These are phyloP conservation scores for Blakeslea trispora DNA, from an alignment of 371 early-diverging fungal species.

Conservation along the genomic window DNA sequence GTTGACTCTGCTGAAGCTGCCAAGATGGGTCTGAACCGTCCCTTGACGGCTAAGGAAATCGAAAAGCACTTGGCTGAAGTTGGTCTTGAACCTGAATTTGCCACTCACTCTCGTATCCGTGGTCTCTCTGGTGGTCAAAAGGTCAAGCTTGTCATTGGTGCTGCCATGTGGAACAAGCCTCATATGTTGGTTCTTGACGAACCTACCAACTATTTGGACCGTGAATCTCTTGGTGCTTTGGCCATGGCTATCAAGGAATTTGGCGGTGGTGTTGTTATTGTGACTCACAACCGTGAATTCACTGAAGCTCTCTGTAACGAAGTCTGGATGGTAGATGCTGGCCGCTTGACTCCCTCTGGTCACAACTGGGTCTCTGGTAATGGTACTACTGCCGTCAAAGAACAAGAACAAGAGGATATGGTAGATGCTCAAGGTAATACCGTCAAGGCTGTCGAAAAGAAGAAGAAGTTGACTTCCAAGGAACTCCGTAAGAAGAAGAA, in stretches of 20 bases:
- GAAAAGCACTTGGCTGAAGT: constrained; percentile 72
- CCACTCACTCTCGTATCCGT: constrained; percentile 81
- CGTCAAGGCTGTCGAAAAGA: constrained; percentile 49
- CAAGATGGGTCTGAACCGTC: constrained; percentile 65
- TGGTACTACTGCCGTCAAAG: constrained; percentile 39
- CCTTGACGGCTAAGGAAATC: constrained; percentile 66
- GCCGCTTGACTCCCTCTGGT: constrained; percentile 56
- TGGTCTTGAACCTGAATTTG: constrained; percentile 73
- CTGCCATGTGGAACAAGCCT: constrained; percentile 84
- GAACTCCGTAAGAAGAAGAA: constrained; percentile 62
- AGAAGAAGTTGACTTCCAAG: constrained; percentile 51
- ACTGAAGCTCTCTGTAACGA: constrained; percentile 69
- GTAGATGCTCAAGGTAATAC: constrained; percentile 58
- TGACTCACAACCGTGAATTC: constrained; percentile 79
- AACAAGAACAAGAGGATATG: constrained; percentile 43
- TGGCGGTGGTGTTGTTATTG: constrained; percentile 78
- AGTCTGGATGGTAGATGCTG: constrained; percentile 77
- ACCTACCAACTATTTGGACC: constrained; percentile 86
- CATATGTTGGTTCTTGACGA: constrained; percentile 91
- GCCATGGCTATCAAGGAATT: constrained; percentile 67
- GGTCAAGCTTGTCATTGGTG: constrained; percentile 86
- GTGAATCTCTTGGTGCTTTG: constrained; percentile 76
- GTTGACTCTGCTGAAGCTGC: constrained; percentile 70
- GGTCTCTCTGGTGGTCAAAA: constrained; percentile 93
- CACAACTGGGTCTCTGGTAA: constrained; percentile 58